Evolutionary conservation across 2,329 filamentous ascomycete genomes (phyloP), one percentile per base, ranked within the genome.

Genomic region (Beauveria brongniartii): DNA sequence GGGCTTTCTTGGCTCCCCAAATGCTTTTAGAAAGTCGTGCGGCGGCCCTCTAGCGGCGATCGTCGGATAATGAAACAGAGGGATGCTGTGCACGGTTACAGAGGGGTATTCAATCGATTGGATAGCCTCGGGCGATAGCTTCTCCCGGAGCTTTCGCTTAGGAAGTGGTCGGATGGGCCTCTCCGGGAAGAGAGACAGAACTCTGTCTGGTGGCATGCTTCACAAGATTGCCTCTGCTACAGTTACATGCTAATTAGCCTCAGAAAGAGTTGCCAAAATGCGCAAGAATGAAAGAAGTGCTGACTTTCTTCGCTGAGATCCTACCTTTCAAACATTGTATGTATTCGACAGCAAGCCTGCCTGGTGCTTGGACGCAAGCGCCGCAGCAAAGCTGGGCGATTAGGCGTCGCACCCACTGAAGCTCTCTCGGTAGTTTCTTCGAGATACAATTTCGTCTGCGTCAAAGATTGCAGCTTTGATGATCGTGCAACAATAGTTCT

Each of bases 121-220:
- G 61, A 90, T 91, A 68, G 90, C 87, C 72, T 96, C 91, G 63
- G 90, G 88, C 37, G 93, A 92, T 57, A 99, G 80, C 61, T 91
- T 87, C 72, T 94, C 92, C 68, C 92, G 90, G 59, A 99, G 82
- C 65, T 90, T 88, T 69, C 92, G 89, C 76, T 90, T 94, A 48
- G 94, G 94, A 63, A 99, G 79, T 61, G 94, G 94, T 71, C 92
- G 88, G 72, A 99, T 99, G 63, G 93, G 89, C 74, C 94, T 88
- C 72, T 96, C 90, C 66, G 91, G 91, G 72, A 90, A 96, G 69
- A 91, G 80, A 63, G 89, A 85, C 63, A 91, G 94, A 65, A 86
- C 82, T 62, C 89, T 88, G 79, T 96, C 91, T 66, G 86, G 79
- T 69, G 84, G 85, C 83, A 88, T 87, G 62, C 72, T 82, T 69